phyloP scores from a whole-genome alignment of 192 early-diverging fungal genomes.

The Backusella mclennaniae region DNA sequence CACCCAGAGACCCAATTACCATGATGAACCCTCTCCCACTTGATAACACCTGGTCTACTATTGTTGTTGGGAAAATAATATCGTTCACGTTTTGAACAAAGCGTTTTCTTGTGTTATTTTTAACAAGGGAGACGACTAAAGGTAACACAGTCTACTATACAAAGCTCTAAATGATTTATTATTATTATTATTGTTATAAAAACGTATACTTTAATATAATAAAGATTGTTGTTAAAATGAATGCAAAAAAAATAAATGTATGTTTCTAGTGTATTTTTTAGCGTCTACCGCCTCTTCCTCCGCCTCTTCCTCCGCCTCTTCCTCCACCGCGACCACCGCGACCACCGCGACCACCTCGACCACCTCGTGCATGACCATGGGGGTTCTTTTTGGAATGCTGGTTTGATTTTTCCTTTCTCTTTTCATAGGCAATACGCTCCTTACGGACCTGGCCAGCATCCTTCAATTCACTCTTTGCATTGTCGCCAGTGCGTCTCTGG shows the following conservation, averaged over 20 bases:
- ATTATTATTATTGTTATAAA: not conserved
- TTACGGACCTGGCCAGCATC: conserved; percentile 79
- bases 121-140: not conserved
- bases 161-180: not conserved
- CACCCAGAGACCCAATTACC: too few relatives aligned
- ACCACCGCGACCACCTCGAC: conserved; percentile 29
- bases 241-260: not conserved
- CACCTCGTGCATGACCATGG: not conserved
- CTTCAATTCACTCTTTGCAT: conserved; percentile 74
- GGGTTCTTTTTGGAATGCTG: conserved; percentile 40
- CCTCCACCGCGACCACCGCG: conserved; percentile 34
- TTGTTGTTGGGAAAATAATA: too few relatives aligned
- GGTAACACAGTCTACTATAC: not conserved
- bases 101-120: too few relatives aligned
- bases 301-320: conserved; percentile 12
- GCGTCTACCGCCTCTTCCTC: conserved; percentile 2
- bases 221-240: not conserved
- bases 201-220: not conserved
- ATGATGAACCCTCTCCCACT: too few relatives aligned
- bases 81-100: too few relatives aligned
- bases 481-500: conserved; percentile 34
- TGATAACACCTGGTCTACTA: too few relatives aligned
- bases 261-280: not conserved
- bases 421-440: conserved; percentile 67
- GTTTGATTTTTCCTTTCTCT: conserved; percentile 74